phyloP scores from a whole-genome alignment of 148 eudicot species.

The Camellia granthamiana region DNA sequence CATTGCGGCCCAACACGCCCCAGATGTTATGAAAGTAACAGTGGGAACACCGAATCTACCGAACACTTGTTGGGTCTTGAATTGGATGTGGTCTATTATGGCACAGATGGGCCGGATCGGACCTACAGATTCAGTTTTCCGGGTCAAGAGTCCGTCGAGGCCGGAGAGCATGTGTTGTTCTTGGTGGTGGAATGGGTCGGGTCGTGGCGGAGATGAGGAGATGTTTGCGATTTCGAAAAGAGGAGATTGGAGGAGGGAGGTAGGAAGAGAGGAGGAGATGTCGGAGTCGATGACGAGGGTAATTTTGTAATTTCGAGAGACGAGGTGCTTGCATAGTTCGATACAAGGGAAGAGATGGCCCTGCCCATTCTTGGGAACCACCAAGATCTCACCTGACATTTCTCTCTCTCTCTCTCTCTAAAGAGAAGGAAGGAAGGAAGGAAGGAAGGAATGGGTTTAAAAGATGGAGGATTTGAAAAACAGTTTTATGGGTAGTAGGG shows the following conservation, averaged over 20 bases:
- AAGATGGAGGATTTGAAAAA: too few species aligned
- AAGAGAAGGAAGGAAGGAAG: too few species aligned
- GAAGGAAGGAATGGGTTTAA: too few species aligned
- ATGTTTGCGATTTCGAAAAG: conserved; percentile 29
- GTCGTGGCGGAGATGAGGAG: conserved; percentile 20
- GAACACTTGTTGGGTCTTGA: conserved; percentile 25
- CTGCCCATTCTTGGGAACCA: conserved; percentile 20
- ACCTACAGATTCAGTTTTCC: neutral
- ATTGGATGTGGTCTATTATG: conserved; percentile 24
- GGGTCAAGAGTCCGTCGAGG: conserved; percentile 27
- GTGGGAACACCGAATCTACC: conserved; percentile 29
- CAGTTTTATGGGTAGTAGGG: too few species aligned
- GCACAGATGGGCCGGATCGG: conserved; percentile 37
- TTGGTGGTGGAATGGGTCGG: conserved; percentile 18
- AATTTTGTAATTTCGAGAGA: conserved; percentile 28
- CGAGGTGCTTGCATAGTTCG: conserved; percentile 48
- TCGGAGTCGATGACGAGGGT: conserved; percentile 41
- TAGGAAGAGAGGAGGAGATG: conserved; percentile 43
- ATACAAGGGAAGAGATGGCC: conserved; percentile 53
- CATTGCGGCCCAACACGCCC: conserved; percentile 22
- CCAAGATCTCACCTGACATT: neutral
- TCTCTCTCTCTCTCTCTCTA: too few species aligned
- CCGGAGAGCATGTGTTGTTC: conserved; percentile 29
- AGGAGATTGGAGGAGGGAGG: conserved; percentile 34
- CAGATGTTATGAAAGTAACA: conserved; percentile 52